phyloP scores from a whole-genome alignment of 306 rosid species.

The Ziziphus jujuba region DNA sequence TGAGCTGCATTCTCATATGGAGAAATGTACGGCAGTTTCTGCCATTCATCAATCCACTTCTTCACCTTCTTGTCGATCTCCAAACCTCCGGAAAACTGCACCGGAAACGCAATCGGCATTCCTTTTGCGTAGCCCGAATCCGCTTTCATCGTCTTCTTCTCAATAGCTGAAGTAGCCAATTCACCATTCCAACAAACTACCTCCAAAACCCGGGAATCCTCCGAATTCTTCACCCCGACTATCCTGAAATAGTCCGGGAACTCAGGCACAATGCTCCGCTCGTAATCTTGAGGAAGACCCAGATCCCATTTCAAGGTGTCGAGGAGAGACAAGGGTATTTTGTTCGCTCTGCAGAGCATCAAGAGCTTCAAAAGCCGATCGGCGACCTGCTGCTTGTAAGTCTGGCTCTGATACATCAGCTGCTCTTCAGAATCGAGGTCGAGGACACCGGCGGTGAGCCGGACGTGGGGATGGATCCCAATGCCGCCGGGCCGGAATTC shows the following conservation, averaged over 20 bases:
- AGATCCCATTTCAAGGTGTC: slow-evolving; percentile 68
- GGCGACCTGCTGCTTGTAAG: slow-evolving; percentile 54
- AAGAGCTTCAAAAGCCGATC: slow-evolving; percentile 62
- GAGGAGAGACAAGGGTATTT: slow-evolving; percentile 44
- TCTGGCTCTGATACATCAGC: slow-evolving; percentile 41
- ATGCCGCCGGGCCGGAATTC: slow-evolving; percentile 56
- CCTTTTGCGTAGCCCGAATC: slow-evolving; percentile 6
- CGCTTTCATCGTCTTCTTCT: slow-evolving; percentile 34
- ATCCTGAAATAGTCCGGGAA: slow-evolving; percentile 75
- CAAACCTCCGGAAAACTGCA: slow-evolving; percentile 65
- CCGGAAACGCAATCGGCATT: slow-evolving; percentile 40
- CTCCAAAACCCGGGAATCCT: slow-evolving; percentile 45
- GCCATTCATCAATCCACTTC: slow-evolving; percentile 81
- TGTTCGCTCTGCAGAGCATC: slow-evolving; percentile 58
- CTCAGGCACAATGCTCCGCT: slow-evolving; percentile 44
- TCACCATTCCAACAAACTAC: slow-evolving; percentile 80
- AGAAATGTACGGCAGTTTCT: slow-evolving; percentile 68
- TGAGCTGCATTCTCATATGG: slow-evolving; percentile 72
- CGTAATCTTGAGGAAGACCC: slow-evolving; percentile 68
- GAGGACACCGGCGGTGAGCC: slow-evolving; percentile 47
- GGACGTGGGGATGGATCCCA: slow-evolving; percentile 49
- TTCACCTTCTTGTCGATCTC: slow-evolving; percentile 71
- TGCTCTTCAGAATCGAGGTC: slow-evolving; percentile 53
- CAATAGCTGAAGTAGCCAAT: slow-evolving; percentile 54
- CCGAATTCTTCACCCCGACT: slow-evolving; percentile 17